Evolutionary conservation across 768 basidiomycete species (phyloP).

Genomic region (Gloeopeniophorella convolvens): DNA sequence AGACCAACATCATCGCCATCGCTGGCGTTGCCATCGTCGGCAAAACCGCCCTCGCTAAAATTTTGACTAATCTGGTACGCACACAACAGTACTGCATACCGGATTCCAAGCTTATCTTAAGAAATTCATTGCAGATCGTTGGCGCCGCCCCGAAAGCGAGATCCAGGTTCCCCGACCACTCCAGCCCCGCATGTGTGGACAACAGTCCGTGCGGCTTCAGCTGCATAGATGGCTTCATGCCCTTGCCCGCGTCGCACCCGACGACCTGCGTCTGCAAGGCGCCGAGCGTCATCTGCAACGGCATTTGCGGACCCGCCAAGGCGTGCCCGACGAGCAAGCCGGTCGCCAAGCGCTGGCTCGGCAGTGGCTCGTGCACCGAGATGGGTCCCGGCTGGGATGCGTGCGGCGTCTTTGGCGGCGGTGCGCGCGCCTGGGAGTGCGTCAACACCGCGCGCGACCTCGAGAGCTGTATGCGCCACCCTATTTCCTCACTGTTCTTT

Average conservation of each 20-base stretch:
- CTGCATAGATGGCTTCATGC: conserved; percentile 39
- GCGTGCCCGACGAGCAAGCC: conserved; percentile 27
- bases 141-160: conserved; percentile 18
- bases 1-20: conserved; percentile 28
- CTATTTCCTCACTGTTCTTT: not conserved
- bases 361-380: conserved; percentile 23
- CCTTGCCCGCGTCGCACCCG: conserved; percentile 28
- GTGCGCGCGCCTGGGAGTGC: conserved; percentile 41
- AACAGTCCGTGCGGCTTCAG: conserved; percentile 39
- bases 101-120: not conserved
- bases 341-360: conserved; percentile 26
- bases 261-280: conserved; percentile 37
- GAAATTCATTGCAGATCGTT: conserved; percentile 24
- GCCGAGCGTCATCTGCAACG: conserved; percentile 43
- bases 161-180: conserved; percentile 39
- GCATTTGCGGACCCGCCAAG: conserved; percentile 31
- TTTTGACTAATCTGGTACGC: conserved; percentile 34
- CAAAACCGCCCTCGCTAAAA: conserved; percentile 23
- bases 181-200: conserved; percentile 31
- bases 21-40: conserved; percentile 30
- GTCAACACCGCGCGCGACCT: conserved; percentile 41
- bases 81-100: not conserved
- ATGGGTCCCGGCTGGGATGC: conserved; percentile 30
- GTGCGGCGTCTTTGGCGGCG: conserved; percentile 40
- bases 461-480: conserved; percentile 40